Evolutionary conservation across 768 basidiomycete genomes (phyloP), one percentile per base, ranked within the genome.

Genomic region (Podaxis sp.): DNA sequence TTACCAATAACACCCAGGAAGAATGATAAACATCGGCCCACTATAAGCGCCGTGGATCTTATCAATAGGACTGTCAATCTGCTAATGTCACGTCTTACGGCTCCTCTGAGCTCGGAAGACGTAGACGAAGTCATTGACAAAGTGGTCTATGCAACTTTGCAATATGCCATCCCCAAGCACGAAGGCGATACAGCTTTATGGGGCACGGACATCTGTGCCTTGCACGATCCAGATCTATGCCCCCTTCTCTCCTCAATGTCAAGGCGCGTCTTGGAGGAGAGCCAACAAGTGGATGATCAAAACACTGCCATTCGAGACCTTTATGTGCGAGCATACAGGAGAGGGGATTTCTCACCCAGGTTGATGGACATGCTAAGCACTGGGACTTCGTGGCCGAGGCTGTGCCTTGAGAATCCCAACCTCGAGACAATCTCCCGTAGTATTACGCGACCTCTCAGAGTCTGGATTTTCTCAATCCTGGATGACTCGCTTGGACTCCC

Each of bases 321-420:
- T 61, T 92, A 90, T 69, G 64, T 91, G 55, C 72, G 79, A 38
- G 89, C 89, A 0, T 93, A 88, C 71, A 80, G 90, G 56, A 70
- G 68, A 1, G 91, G 90, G 2, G 71, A 72, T 1, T 72, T 93
- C n/a, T 77, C 84, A 17, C 82, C 88, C 2, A 80, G 82, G 63
- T 73, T 84, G 30, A 71, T 88, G 70, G 88, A 93, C 65, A 69
- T 81, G 3, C 71, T 93, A 57, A 84, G 74, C 61, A 86, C 87
- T 0, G 83, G 81, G 17, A 86, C 89, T 0, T 86, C 79, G 61
- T 93, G 89, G 89, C 85, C 89, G 4, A 77, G 79, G 38, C 70
- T 87, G n/a, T 92, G 90, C 70, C 80, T 94, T 19, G 92, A 94
- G 64, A 83, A 87, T 66, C 92, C 92, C 0, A 92, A 94, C 72